A percentile compares a stretch with the other conserved stretches of the same genome.
phyloP scores from a whole-genome alignment of 2,329 filamentous ascomycete genomes.

The Acarospora socialis region DNA sequence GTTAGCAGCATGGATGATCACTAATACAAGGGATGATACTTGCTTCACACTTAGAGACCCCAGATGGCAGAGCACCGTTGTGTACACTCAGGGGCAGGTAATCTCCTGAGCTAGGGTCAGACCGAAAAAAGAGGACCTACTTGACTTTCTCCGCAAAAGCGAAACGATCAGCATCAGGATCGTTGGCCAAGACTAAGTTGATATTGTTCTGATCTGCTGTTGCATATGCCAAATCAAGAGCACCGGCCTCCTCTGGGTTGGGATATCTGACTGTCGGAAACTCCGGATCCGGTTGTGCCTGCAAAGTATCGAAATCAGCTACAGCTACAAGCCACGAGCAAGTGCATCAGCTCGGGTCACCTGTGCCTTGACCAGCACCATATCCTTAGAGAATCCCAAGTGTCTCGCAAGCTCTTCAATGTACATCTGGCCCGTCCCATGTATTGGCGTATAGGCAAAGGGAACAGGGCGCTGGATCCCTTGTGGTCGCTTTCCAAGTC shows the following conservation, averaged over 20 bases:
- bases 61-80: neutral
- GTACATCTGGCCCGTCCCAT: slow-evolving; percentile 37
- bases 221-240: slow-evolving; percentile 43
- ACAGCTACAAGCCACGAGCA: too few species aligned
- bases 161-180: slow-evolving; percentile 52
- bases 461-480: slow-evolving; percentile 3
- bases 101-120: neutral
- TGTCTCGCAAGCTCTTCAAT: slow-evolving; percentile 29
- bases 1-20: neutral
- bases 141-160: slow-evolving; percentile 44
- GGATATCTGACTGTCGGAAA: slow-evolving; percentile 52
- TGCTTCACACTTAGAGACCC: neutral
- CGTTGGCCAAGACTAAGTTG: slow-evolving; percentile 44
- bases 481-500: neutral
- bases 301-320: too few species aligned
- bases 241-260: slow-evolving; percentile 51
- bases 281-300: slow-evolving; percentile 45
- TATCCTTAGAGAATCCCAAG: slow-evolving; percentile 28
- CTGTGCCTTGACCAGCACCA: slow-evolving; percentile 39
- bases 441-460: slow-evolving; percentile 44
- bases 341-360: too few species aligned
- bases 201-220: slow-evolving; percentile 37
- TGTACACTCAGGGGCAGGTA: too few species aligned
- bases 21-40: neutral
- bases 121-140: slow-evolving; percentile 16